Evolutionary conservation across 257 asterid species (phyloP).

Genomic region (Solanum acaule): DNA sequence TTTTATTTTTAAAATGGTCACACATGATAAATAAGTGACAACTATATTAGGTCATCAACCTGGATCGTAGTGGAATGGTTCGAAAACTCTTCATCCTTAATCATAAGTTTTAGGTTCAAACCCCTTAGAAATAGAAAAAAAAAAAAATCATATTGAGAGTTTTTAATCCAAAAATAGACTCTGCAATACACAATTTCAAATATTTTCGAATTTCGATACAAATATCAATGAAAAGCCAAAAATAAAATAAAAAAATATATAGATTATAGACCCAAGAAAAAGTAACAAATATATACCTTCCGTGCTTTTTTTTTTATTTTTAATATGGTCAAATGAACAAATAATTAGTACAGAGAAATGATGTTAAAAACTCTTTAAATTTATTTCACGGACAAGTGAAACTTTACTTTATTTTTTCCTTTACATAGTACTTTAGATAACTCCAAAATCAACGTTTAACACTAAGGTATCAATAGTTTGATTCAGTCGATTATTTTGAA

Average conservation of each 20-base stretch:
- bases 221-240: not conserved
- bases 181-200: accelerated
- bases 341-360: too few relatives aligned
- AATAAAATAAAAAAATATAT: too few relatives aligned
- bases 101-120: too few relatives aligned
- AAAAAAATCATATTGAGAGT: too few relatives aligned
- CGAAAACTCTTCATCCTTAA: not conserved
- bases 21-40: not conserved
- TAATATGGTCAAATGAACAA: not conserved
- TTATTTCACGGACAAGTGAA: too few relatives aligned
- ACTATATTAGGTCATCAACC: not conserved
- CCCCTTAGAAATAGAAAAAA: too few relatives aligned
- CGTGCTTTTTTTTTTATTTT: not conserved
- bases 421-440: not conserved
- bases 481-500: not conserved
- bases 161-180: too few relatives aligned
- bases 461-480: too few relatives aligned
- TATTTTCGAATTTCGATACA: too few relatives aligned
- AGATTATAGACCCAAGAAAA: not conserved
- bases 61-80: not conserved
- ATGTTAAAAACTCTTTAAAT: too few relatives aligned
- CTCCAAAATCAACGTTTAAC: not conserved
- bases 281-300: not conserved
- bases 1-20: not conserved
- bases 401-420: too few relatives aligned